A percentile compares a stretch with the other conserved stretches of the same genome.
Conservation (phyloP, 2,329 filamentous ascomycete species). For the Cladosporium sp. region DNA sequence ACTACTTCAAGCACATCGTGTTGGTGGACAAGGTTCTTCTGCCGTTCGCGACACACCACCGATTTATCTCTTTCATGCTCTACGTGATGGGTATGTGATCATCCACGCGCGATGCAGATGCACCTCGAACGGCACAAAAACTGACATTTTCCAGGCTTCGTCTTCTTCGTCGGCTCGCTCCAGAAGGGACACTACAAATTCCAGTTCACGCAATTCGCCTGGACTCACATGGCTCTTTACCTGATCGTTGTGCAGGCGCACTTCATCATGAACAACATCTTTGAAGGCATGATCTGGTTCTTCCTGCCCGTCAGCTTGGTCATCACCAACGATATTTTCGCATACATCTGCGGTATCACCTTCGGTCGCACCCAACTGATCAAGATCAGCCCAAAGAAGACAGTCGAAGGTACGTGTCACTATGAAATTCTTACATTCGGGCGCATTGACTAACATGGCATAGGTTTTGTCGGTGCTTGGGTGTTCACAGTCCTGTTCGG, state of each 20-base stretch:
- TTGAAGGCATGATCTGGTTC: constrained; percentile 99
- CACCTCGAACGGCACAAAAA: background rate
- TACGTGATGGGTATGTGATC: constrained; percentile 80
- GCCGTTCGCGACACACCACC: constrained; percentile 91
- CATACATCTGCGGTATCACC: constrained; percentile 94
- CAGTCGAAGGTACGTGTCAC: constrained; percentile 60
- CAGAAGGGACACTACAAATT: constrained; percentile 96
- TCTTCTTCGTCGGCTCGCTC: constrained; percentile 93
- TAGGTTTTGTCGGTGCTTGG: constrained; percentile 91
- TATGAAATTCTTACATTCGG: background rate
- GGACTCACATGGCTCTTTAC: constrained; percentile 99
- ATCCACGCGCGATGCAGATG: background rate
- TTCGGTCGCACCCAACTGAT: constrained; percentile 96
- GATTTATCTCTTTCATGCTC: constrained; percentile 97
- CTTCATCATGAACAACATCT: constrained; percentile 99
- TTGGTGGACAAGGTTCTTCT: constrained; percentile 89
- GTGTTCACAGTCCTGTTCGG: constrained; percentile 88
- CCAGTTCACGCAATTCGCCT: constrained; percentile 98
- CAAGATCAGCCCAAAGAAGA: constrained; percentile 98
- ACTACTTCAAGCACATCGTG: constrained; percentile 99
- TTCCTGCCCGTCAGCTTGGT: constrained; percentile 92
- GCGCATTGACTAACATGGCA: background rate
- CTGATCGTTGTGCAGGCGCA: constrained; percentile 96
- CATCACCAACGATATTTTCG: constrained; percentile 98
- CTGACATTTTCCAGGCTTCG: constrained; percentile 63